Conservation (phyloP, 495 filamentous ascomycete species). For the Penicillium chermesinum region DNA sequence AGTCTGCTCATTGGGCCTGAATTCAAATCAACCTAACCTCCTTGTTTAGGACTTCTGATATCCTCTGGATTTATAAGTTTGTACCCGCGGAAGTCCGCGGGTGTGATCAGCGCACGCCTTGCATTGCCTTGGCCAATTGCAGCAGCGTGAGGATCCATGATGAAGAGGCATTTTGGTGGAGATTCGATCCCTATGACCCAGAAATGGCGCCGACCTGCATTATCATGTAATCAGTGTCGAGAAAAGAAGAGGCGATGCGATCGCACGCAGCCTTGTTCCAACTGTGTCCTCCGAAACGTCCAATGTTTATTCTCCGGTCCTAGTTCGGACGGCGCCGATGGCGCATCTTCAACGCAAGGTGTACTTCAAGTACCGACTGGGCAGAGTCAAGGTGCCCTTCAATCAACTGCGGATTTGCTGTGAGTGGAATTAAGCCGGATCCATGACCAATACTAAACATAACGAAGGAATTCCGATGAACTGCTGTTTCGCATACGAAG, state of each 20-base stretch:
- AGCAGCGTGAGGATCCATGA: constrained; percentile 3
- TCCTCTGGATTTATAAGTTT: neutral
- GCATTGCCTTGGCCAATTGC: neutral
- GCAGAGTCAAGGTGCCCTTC: neutral
- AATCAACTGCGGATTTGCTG: neutral
- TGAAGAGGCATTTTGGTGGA: constrained; percentile 17
- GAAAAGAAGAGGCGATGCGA: constrained; percentile 27
- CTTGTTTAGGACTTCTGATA: neutral
- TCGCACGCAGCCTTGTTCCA: constrained; percentile 25
- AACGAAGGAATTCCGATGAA: constrained; percentile 11
- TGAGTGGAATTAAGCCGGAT: neutral
- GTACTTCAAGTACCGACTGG: neutral
- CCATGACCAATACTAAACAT: neutral
- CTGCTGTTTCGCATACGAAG: constrained; percentile 11
- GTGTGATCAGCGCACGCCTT: neutral
- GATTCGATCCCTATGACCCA: constrained; percentile 10
- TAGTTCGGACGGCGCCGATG: neutral
- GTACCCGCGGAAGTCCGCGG: neutral
- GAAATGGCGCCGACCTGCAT: constrained; percentile 14
- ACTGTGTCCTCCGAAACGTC: constrained; percentile 19
- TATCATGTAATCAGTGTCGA: constrained; percentile 23
- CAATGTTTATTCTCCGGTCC: constrained; percentile 15
- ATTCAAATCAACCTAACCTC: neutral
- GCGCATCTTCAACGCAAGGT: neutral
- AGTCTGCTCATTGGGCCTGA: neutral